phyloP scores from a whole-genome alignment of 306 rosid genomes.

The Vigna radiata region DNA sequence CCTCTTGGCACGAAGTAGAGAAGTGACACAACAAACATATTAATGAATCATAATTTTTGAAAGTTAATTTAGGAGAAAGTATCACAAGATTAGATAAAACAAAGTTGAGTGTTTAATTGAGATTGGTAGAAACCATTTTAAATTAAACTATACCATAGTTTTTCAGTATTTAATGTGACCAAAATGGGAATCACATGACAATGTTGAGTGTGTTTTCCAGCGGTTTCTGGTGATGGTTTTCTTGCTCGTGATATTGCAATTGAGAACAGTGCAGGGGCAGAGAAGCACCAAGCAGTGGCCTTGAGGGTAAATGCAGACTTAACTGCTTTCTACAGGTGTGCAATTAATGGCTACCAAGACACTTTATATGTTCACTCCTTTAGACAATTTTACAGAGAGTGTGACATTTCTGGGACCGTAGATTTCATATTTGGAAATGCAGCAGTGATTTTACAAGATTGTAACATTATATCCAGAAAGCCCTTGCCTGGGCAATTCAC shows the following conservation, averaged over 20 bases:
- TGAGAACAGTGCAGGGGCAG: slow-evolving; percentile 75
- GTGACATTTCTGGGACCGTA: slow-evolving; percentile 79
- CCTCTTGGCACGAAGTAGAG: neutral
- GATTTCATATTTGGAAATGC: slow-evolving; percentile 90
- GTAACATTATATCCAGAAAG: slow-evolving; percentile 61
- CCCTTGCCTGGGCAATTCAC: slow-evolving; percentile 71
- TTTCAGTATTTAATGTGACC: neutral
- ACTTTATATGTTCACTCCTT: slow-evolving; percentile 76
- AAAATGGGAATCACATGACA: neutral
- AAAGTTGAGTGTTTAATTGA: neutral
- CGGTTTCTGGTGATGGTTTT: slow-evolving; percentile 84
- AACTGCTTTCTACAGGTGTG: slow-evolving; percentile 64
- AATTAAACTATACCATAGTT: neutral
- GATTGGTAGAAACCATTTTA: neutral
- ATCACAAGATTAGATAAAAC: neutral
- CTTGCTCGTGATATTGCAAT: slow-evolving; percentile 74
- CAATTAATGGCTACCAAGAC: slow-evolving; percentile 75
- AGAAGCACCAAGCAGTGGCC: slow-evolving; percentile 80
- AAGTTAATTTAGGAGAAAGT: neutral
- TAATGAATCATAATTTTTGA: neutral
- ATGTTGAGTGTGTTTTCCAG: slow-evolving; percentile 43
- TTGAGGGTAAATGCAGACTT: slow-evolving; percentile 79
- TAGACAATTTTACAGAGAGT: slow-evolving; percentile 83
- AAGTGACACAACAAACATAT: neutral
- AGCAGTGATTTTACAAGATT: slow-evolving; percentile 69